These are phyloP conservation scores for Xylaria sp. DNA, from an alignment of 2,329 filamentous ascomycete species.

Conservation along the genomic window DNA sequence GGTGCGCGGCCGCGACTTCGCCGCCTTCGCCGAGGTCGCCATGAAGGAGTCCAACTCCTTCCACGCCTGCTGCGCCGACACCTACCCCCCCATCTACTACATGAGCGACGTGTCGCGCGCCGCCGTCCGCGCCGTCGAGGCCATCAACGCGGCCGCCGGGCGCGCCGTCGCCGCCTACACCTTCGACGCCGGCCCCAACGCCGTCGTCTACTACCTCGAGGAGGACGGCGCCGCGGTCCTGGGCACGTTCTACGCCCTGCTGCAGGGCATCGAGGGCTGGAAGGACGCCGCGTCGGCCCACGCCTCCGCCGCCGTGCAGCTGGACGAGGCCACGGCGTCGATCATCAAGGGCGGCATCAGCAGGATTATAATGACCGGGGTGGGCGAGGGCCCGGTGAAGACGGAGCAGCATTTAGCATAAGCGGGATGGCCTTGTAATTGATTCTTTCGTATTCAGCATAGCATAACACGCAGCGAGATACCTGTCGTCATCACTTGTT, in stretches of 20 bases:
- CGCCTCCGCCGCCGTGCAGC: constrained; percentile 51
- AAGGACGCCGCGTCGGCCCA: constrained; percentile 59
- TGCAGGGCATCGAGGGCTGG: constrained; percentile 72
- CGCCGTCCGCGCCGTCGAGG: constrained; percentile 85
- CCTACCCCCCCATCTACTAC: constrained; percentile 97
- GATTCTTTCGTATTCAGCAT: constrained; percentile 23
- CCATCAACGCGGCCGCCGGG: constrained; percentile 80
- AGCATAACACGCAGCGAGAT: neutral
- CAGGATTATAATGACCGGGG: constrained; percentile 86
- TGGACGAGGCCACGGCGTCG: constrained; percentile 67
- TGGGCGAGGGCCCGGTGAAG: constrained; percentile 85
- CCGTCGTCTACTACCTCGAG: constrained; percentile 92
- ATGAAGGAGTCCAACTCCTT: constrained; percentile 98
- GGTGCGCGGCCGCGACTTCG: constrained; percentile 78
- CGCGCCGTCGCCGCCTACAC: constrained; percentile 89
- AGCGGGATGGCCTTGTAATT: constrained; percentile 41
- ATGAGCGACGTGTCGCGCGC: constrained; percentile 92
- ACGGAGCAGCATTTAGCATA: constrained; percentile 77
- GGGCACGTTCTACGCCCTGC: constrained; percentile 73
- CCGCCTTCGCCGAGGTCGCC: constrained; percentile 82
- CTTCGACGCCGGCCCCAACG: constrained; percentile 96
- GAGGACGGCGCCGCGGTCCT: constrained; percentile 74
- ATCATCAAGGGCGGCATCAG: constrained; percentile 78
- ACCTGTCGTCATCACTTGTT: constrained; percentile 27
- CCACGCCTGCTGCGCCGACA: constrained; percentile 93